Evolutionary conservation across 306 rosid genomes (phyloP).

Genomic region (Myrica gale): DNA sequence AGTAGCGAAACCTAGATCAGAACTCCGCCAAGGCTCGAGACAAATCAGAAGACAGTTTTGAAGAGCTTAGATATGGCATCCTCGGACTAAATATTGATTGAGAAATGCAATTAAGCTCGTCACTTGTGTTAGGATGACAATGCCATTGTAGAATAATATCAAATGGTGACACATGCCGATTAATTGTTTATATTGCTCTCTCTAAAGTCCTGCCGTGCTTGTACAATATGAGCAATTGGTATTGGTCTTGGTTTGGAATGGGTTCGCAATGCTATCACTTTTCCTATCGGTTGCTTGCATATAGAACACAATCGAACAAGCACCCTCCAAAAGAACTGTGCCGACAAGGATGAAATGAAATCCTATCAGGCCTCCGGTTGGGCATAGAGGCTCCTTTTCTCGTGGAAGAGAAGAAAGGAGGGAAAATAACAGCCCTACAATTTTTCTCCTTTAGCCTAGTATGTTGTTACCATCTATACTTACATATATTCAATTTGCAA

Average conservation of each 20-base stretch:
- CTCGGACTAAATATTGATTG: neutral
- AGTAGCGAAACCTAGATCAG: constrained; percentile 75
- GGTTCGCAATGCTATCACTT: too few species aligned
- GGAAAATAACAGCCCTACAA: neutral
- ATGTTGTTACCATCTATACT: too few species aligned
- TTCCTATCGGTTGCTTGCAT: too few species aligned
- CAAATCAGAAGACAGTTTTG: constrained; percentile 37
- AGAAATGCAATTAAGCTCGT: neutral
- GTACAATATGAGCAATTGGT: neutral
- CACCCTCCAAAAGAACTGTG: too few species aligned
- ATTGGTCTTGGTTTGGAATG: neutral
- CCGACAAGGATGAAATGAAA: neutral
- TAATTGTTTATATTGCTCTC: neutral
- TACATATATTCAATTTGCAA: too few species aligned
- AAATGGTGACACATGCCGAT: neutral
- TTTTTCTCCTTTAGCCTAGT: neutral
- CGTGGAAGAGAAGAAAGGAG: neutral
- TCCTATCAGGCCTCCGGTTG: neutral
- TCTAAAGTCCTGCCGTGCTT: neutral
- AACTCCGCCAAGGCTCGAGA: constrained; percentile 41
- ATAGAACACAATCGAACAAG: too few species aligned
- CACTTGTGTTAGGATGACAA: neutral
- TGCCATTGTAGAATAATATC: neutral
- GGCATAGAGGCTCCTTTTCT: neutral
- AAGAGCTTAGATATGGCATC: neutral